These are phyloP conservation scores for Penicillium sp. DNA, from an alignment of 2,329 filamentous ascomycete genomes.

Conservation along the genomic window DNA sequence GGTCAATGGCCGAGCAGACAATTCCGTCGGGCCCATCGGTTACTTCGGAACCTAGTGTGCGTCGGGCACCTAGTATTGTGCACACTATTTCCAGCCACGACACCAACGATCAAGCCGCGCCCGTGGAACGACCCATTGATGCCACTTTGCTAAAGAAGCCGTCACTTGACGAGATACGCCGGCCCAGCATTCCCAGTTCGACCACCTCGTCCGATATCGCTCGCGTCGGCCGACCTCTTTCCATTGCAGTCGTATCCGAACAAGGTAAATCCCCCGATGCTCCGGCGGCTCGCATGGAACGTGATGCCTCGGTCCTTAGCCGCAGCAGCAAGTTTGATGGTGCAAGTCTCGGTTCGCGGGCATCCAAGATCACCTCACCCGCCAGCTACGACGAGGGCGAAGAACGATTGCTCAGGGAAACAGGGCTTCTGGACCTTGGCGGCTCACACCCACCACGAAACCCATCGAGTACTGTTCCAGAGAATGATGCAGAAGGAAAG, in stretches of 20 bases:
- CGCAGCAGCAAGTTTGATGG: constrained; percentile 38
- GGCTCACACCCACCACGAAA: constrained; percentile 44
- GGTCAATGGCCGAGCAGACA: constrained; percentile 31
- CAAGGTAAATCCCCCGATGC: constrained; percentile 27
- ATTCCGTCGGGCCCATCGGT: constrained; percentile 16
- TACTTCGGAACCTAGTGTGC: constrained; percentile 21
- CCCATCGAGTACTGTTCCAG: constrained; percentile 41
- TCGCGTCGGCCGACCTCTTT: constrained; percentile 29
- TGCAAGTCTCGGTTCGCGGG: constrained; percentile 33
- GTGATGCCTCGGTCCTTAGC: constrained; percentile 41
- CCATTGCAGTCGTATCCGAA: constrained; percentile 26
- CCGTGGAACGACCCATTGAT: constrained; percentile 19
- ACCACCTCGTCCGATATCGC: constrained; percentile 32
- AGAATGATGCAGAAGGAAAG: constrained; percentile 45
- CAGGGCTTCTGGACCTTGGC: constrained; percentile 59
- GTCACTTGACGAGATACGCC: constrained; percentile 25
- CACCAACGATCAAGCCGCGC: constrained; percentile 10
- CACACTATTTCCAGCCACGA: constrained; percentile 27
- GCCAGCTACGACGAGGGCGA: constrained; percentile 62
- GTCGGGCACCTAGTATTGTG: constrained; percentile 23
- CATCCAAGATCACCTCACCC: constrained; percentile 36
- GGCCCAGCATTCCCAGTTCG: constrained; percentile 35
- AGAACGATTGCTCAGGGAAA: constrained; percentile 64
- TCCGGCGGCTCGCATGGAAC: constrained; percentile 30
- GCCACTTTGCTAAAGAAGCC: constrained; percentile 22